Evolutionary conservation across 352 stramenopile species (phyloP).

Genomic region (Blastocystis hominis): DNA sequence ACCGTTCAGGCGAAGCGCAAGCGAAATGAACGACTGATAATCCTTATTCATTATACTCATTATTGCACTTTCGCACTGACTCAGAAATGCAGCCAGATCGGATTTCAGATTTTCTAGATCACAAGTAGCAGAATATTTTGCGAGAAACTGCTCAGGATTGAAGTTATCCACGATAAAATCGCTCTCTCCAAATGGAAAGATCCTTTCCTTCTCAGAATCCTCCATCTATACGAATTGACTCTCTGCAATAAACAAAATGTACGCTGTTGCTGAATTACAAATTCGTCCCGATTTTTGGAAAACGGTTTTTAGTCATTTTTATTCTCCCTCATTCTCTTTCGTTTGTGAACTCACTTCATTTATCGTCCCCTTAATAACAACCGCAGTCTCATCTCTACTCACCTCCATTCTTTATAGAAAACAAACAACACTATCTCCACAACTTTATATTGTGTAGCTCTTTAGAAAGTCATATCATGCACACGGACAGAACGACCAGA

Average conservation of each 20-base stretch:
- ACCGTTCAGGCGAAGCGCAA: constrained; percentile 28
- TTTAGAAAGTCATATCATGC: constrained; percentile 99
- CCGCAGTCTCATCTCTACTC: too few species aligned
- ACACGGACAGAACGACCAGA: constrained; percentile 84
- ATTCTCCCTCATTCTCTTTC: too few species aligned
- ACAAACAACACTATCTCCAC: constrained; percentile 48
- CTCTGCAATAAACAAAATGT: neutral
- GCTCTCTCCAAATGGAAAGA: constrained; percentile 40
- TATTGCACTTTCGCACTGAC: constrained; percentile 31
- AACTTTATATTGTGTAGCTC: neutral
- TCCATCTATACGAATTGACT: neutral
- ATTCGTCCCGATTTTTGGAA: neutral
- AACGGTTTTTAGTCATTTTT: too few species aligned
- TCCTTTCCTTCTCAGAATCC: constrained; percentile 31
- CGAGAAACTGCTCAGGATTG: constrained; percentile 50
- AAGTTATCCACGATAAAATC: constrained; percentile 53
- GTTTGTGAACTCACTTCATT: too few species aligned
- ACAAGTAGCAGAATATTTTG: constrained; percentile 10
- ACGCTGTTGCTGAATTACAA: neutral
- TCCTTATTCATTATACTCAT: constrained; percentile 52
- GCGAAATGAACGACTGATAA: constrained; percentile 50
- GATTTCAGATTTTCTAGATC: constrained; percentile 32
- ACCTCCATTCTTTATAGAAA: neutral
- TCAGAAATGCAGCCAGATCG: constrained; percentile 9
- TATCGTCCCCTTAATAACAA: too few species aligned